Evolutionary conservation across 768 basidiomycete genomes (phyloP).

Genomic region (Tubosaeta sp.): DNA sequence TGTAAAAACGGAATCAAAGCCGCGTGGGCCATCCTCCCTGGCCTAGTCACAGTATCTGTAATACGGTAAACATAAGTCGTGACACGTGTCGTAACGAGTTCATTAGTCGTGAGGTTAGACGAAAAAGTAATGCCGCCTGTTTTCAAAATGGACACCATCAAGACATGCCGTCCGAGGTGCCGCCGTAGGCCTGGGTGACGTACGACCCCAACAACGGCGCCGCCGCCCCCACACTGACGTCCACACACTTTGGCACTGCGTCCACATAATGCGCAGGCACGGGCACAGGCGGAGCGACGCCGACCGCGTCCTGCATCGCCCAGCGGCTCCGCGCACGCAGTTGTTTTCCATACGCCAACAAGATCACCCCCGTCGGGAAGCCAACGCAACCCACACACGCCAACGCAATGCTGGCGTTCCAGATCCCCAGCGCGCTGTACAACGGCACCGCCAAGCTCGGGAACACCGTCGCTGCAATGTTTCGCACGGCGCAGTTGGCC

Average conservation of each 20-base stretch:
- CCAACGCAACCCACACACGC: constrained; percentile 23
- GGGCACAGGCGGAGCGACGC: background rate
- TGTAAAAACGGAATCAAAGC: too few species aligned
- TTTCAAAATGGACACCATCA: background rate
- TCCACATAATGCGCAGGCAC: background rate
- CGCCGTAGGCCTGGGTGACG: constrained; percentile 11
- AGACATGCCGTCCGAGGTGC: constrained; percentile 1
- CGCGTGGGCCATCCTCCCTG: too few species aligned
- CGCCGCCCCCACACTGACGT: background rate
- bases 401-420: constrained; percentile 14
- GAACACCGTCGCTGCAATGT: constrained; percentile 17
- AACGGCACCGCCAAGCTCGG: constrained; percentile 25
- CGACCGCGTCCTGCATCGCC: constrained; percentile 19
- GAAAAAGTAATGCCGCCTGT: background rate
- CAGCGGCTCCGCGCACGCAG: constrained; percentile 22
- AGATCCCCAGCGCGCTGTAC: constrained; percentile 17
- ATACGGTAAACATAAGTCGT: too few species aligned
- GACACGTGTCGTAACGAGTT: background rate
- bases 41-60: too few species aligned
- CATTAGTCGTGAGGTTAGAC: background rate
- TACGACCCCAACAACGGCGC: constrained; percentile 16
- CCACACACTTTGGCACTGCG: background rate
- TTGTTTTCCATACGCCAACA: constrained; percentile 20
- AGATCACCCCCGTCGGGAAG: constrained; percentile 16
- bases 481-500: constrained; percentile 24